These are phyloP conservation scores for Trichoderma sp. DNA, from an alignment of 2,329 filamentous ascomycete species.

Conservation along the genomic window DNA sequence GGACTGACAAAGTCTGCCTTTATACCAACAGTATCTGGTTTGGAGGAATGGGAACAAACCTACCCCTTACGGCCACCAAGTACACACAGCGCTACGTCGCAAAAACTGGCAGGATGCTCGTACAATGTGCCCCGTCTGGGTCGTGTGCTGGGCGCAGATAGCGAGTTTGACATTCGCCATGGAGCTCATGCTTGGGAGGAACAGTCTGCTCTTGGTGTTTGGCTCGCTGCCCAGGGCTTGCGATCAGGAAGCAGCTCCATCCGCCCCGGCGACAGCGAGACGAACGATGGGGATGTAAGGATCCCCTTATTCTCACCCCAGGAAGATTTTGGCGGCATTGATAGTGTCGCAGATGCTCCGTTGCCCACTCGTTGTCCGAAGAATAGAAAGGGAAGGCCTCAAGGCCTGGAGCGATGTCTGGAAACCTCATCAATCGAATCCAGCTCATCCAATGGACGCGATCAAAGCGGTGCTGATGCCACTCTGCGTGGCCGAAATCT, in stretches of 20 bases:
- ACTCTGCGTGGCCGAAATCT: not conserved
- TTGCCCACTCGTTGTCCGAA: conserved; percentile 19
- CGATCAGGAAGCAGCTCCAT: conserved; percentile 37
- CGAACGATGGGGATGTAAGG: not conserved
- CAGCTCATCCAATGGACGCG: not conserved
- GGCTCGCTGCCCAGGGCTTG: conserved; percentile 44
- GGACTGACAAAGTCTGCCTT: not conserved
- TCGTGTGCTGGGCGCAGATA: conserved; percentile 31
- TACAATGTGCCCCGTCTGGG: conserved; percentile 28
- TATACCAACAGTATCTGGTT: not conserved
- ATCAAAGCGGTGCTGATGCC: not conserved
- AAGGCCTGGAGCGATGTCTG: not conserved
- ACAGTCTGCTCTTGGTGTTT: conserved; percentile 42
- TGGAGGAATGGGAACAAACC: not conserved
- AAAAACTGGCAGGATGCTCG: conserved; percentile 27
- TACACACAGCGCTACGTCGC: conserved; percentile 12
- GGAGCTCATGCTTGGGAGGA: conserved; percentile 40
- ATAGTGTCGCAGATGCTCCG: conserved; percentile 27
- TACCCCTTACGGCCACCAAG: conserved; percentile 10
- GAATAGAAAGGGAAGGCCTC: not conserved
- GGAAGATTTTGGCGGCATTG: conserved; percentile 28
- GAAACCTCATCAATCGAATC: conserved; percentile 20
- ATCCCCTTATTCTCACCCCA: not conserved
- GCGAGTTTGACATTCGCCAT: conserved; percentile 38
- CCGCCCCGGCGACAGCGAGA: conserved; percentile 8